A percentile compares a stretch with the other conserved stretches of the same genome.
These are phyloP conservation scores for Themeda triandra DNA, from an alignment of 176 grass and related monocot species.

Conservation along the genomic window DNA sequence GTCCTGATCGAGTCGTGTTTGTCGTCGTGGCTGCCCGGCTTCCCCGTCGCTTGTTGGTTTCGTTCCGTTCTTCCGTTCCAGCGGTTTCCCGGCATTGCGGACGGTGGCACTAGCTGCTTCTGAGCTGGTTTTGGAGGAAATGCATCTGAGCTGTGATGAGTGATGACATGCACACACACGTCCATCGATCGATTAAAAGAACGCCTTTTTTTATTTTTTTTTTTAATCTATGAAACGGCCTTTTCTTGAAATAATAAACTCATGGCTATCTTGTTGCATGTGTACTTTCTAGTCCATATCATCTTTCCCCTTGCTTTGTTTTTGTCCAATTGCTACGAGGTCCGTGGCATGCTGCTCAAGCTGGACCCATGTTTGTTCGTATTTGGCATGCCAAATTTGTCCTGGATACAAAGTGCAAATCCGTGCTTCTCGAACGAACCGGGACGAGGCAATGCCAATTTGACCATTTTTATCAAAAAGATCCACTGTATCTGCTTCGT, in stretches of 20 bases:
- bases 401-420: too few relatives aligned
- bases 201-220: too few relatives aligned
- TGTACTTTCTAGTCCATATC: background rate
- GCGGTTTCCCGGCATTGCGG: too few relatives aligned
- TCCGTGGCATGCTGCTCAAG: background rate
- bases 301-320: background rate
- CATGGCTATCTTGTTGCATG: background rate
- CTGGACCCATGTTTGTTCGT: background rate
- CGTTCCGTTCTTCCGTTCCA: background rate
- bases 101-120: too few relatives aligned
- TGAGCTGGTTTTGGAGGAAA: background rate
- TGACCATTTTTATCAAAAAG: background rate
- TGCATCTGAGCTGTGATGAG: background rate
- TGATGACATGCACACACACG: background rate
- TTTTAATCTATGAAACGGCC: too few relatives aligned
- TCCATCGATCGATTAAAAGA: background rate
- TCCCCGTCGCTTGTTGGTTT: too few relatives aligned
- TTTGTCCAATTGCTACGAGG: background rate
- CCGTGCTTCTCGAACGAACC: background rate
- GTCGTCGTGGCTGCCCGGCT: too few relatives aligned
- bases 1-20: slow-evolving; percentile 21
- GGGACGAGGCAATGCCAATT: background rate
- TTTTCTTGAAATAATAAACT: slow-evolving; percentile 16
- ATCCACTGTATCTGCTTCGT: too few relatives aligned
- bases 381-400: background rate